phyloP scores from a whole-genome alignment of 306 rosid species.

The Cyclanthera cordifolia region DNA sequence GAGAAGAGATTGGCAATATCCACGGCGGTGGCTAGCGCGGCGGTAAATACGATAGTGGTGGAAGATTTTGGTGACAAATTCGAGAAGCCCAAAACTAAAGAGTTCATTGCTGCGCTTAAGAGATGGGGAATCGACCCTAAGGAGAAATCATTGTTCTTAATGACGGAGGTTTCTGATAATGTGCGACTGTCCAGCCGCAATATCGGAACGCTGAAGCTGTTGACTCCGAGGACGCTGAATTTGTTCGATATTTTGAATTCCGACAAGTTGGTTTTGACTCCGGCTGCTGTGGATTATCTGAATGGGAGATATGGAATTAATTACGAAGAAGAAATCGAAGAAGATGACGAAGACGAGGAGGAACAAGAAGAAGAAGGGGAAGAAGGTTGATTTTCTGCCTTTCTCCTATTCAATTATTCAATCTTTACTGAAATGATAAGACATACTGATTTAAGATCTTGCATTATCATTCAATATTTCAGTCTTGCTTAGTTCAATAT shows the following conservation, averaged over 20 bases:
- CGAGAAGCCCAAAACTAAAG: constrained; percentile 74
- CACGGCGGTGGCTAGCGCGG: constrained; percentile 72
- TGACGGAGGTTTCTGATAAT: constrained; percentile 56
- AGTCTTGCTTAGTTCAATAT: not conserved
- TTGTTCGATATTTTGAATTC: constrained; percentile 75
- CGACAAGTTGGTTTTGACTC: constrained; percentile 70
- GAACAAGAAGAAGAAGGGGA: constrained; percentile 20
- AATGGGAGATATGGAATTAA: constrained; percentile 58
- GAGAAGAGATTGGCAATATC: constrained; percentile 84
- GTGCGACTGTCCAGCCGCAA: constrained; percentile 67
- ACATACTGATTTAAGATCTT: not conserved
- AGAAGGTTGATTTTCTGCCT: constrained; percentile 20
- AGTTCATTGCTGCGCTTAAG: constrained; percentile 63
- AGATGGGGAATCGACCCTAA: constrained; percentile 91
- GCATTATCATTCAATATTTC: not conserved
- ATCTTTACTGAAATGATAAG: not conserved
- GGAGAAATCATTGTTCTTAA: constrained; percentile 55
- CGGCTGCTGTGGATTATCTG: constrained; percentile 58
- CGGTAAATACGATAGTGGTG: constrained; percentile 57
- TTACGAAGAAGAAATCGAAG: constrained; percentile 28
- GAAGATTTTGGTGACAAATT: constrained; percentile 67
- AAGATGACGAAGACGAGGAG: constrained; percentile 25
- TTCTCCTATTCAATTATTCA: not conserved
- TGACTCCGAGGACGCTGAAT: constrained; percentile 84
- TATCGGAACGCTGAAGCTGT: constrained; percentile 62